Percentiles rank a stretch among this genome's conserved stretches.
Evolutionary conservation across 225 moss, liverwort and hornwort genomes (phyloP).

Genomic region (Marchantia polymorpha): DNA sequence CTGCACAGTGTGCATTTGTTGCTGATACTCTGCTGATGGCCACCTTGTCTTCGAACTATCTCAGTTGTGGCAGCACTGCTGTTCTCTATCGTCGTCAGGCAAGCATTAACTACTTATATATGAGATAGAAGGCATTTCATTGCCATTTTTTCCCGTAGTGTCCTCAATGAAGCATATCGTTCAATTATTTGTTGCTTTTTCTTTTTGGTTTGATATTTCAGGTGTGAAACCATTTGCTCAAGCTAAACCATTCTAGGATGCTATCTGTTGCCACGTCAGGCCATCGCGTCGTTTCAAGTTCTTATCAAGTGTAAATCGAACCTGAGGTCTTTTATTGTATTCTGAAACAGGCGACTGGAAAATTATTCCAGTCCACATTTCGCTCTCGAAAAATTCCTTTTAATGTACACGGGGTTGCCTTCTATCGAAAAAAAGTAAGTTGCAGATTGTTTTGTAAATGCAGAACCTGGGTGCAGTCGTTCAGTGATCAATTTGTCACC

Average conservation of each 20-base stretch:
- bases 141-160: not conserved
- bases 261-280: not conserved
- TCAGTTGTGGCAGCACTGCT: conserved; percentile 65
- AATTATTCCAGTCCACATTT: conserved; percentile 73
- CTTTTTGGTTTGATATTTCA: too few species aligned
- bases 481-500: not conserved
- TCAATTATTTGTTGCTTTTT: too few species aligned
- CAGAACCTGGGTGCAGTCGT: not conserved
- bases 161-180: not conserved
- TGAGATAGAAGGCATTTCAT: too few species aligned
- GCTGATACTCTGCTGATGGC: conserved; percentile 75
- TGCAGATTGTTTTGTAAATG: not conserved
- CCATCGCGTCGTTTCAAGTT: not conserved
- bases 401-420: conserved; percentile 93
- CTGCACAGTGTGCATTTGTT: conserved; percentile 77
- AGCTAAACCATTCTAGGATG: not conserved
- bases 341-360: conserved; percentile 68
- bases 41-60: conserved; percentile 39
- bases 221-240: not conserved
- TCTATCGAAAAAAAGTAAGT: conserved; percentile 85
- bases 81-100: conserved; percentile 95
- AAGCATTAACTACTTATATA: conserved; percentile 11
- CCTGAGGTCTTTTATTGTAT: not conserved
- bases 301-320: not conserved
- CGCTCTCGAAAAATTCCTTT: conserved; percentile 90